A percentile compares a stretch with the other conserved stretches of the same genome.
phyloP scores from a whole-genome alignment of 2,329 filamentous ascomycete species.

The Claviceps quebecensis region DNA sequence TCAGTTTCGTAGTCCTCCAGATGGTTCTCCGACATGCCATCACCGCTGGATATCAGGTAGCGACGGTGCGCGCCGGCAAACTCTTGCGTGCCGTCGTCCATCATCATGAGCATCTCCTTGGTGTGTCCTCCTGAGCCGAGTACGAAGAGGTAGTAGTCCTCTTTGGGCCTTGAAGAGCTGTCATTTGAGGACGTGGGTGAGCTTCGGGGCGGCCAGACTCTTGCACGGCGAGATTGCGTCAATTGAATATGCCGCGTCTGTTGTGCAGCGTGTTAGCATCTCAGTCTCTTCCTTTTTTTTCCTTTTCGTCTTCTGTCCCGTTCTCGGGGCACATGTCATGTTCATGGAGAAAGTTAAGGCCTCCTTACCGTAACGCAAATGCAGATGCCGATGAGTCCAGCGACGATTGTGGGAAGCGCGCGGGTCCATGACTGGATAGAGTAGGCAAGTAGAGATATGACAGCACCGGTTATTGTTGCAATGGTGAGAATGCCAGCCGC shows the following conservation, averaged over 20 bases:
- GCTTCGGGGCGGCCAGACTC: conserved; percentile 6
- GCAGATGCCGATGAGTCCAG: conserved; percentile 10
- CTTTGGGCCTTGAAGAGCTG: neutral
- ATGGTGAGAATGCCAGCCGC: neutral
- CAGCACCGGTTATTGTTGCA: neutral
- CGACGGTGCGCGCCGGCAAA: conserved; percentile 51
- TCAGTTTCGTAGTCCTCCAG: conserved; percentile 43
- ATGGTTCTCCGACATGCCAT: conserved; percentile 49
- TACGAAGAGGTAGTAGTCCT: conserved; percentile 56
- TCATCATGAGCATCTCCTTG: conserved; percentile 81
- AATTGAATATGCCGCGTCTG: conserved; percentile 20
- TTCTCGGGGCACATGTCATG: neutral
- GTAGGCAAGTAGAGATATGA: neutral
- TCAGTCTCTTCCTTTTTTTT: neutral
- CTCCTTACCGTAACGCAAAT: conserved; percentile 19
- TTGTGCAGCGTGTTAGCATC: neutral
- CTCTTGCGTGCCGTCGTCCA: conserved; percentile 43
- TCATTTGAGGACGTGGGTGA: neutral
- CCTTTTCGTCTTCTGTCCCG: neutral
- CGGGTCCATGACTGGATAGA: neutral
- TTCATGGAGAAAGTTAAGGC: neutral
- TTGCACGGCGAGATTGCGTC: conserved; percentile 8
- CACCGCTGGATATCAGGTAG: conserved; percentile 68
- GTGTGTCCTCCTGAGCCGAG: conserved; percentile 92
- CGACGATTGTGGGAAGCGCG: conserved; percentile 7